phyloP scores from a whole-genome alignment of 148 eudicot species.

The Vaccinium darrowii region DNA sequence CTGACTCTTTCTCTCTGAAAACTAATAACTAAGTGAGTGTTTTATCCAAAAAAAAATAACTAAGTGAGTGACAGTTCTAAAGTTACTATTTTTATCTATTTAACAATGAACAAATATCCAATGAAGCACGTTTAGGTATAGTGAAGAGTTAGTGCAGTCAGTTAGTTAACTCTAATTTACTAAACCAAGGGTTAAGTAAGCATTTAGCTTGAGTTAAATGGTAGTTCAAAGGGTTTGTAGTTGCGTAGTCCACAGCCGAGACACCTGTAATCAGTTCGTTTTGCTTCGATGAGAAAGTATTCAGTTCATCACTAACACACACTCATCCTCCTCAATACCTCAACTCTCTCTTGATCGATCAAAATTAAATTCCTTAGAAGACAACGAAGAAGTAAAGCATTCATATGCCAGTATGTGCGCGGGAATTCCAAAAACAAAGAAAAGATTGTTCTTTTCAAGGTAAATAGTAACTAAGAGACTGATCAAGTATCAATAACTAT shows the following conservation, averaged over 20 bases:
- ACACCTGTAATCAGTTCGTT: not conserved
- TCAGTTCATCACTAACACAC: not conserved
- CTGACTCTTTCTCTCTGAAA: not conserved
- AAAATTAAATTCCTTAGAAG: not conserved
- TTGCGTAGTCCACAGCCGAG: not conserved
- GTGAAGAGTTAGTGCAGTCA: not conserved
- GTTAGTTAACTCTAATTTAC: not conserved
- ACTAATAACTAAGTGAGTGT: no score
- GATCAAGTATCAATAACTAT: not conserved
- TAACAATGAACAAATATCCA: no score
- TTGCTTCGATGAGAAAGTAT: not conserved
- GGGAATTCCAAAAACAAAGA: not conserved
- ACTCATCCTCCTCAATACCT: conserved; percentile 7
- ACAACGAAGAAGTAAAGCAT: not conserved
- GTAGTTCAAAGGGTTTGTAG: not conserved
- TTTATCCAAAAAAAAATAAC: no score
- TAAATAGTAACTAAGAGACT: no score
- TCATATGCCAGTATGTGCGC: no score
- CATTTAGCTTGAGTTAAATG: not conserved
- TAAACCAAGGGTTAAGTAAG: not conserved
- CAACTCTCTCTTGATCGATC: not conserved
- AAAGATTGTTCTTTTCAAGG: not conserved
- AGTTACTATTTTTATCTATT: no score
- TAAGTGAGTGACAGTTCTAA: no score
- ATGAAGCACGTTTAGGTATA: no score